A percentile compares a stretch with the other conserved stretches of the same genome.
Evolutionary conservation across 768 basidiomycete genomes (phyloP).

Genomic region (Holtermannia corniformis): DNA sequence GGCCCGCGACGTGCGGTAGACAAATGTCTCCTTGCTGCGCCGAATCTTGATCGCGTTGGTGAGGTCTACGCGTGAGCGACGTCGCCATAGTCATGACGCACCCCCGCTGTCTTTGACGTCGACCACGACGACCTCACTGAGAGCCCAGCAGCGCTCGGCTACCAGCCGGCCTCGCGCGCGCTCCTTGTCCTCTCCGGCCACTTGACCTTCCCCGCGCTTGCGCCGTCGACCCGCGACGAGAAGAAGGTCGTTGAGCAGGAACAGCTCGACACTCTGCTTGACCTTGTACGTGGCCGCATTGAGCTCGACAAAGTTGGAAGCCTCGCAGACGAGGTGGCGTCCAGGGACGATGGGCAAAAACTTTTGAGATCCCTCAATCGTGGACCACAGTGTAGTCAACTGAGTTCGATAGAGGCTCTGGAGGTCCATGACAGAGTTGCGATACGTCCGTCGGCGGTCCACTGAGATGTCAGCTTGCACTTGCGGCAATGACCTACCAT

Average conservation of each 20-base stretch:
- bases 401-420: slow-evolving; percentile 89
- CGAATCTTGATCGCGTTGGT: slow-evolving; percentile 96
- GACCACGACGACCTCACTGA: slow-evolving; percentile 87
- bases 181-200: slow-evolving; percentile 16
- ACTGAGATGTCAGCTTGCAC: slow-evolving; percentile 43
- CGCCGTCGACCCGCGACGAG: slow-evolving; percentile 68
- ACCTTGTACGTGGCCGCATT: slow-evolving; percentile 94
- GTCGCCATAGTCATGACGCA: slow-evolving; percentile 42
- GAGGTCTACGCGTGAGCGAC: slow-evolving; percentile 46
- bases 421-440: slow-evolving; percentile 92
- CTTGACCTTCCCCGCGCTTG: slow-evolving; percentile 35
- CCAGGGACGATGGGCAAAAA: slow-evolving; percentile 86
- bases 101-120: slow-evolving; percentile 93
- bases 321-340: slow-evolving; percentile 79
- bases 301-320: slow-evolving; percentile 69
- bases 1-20: slow-evolving; percentile 73
- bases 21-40: slow-evolving; percentile 85
- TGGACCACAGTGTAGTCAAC: slow-evolving; percentile 78
- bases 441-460: slow-evolving; percentile 55
- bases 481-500: neutral
- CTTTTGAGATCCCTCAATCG: slow-evolving; percentile 90
- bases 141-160: slow-evolving; percentile 84
- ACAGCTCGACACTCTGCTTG: slow-evolving; percentile 75
- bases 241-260: slow-evolving; percentile 82
- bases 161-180: slow-evolving; percentile 62